Conservation (phyloP, 2,329 filamentous ascomycete species). For the Diplocarpon rosae region DNA sequence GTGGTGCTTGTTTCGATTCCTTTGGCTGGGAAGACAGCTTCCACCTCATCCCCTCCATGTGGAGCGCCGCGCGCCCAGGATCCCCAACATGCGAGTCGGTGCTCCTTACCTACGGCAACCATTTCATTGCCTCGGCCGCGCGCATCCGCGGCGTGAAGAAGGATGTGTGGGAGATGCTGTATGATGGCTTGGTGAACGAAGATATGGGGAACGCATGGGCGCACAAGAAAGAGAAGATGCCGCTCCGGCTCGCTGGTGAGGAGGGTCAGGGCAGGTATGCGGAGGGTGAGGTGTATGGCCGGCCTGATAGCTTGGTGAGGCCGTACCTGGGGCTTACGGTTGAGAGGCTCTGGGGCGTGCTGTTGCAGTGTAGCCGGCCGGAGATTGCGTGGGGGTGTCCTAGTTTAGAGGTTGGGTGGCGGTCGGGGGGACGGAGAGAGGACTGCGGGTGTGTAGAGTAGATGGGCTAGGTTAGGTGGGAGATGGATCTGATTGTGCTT, state of each 20-base stretch:
- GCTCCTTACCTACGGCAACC: constrained; percentile 35
- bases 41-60: constrained; percentile 29
- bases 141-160: constrained; percentile 29
- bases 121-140: constrained; percentile 35
- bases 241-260: constrained; percentile 12
- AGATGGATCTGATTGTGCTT: background rate
- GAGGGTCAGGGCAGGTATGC: constrained; percentile 12
- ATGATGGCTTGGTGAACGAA: constrained; percentile 18
- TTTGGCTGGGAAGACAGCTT: constrained; percentile 32
- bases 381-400: constrained; percentile 25
- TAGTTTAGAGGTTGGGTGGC: constrained; percentile 15
- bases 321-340: constrained; percentile 29
- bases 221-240: constrained; percentile 20
- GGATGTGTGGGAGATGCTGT: constrained; percentile 22
- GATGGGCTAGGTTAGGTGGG: background rate
- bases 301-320: constrained; percentile 20
- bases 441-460: constrained; percentile 21
- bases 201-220: constrained; percentile 21
- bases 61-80: constrained; percentile 23
- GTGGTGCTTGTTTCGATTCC: constrained; percentile 31
- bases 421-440: constrained; percentile 13
- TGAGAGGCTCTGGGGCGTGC: constrained; percentile 29
- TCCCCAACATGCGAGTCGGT: constrained; percentile 26
- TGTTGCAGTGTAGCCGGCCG: constrained; percentile 27
- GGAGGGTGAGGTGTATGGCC: constrained; percentile 13